Conservation (phyloP, 768 basidiomycete genomes). For the Tylopilus subfusipes region DNA sequence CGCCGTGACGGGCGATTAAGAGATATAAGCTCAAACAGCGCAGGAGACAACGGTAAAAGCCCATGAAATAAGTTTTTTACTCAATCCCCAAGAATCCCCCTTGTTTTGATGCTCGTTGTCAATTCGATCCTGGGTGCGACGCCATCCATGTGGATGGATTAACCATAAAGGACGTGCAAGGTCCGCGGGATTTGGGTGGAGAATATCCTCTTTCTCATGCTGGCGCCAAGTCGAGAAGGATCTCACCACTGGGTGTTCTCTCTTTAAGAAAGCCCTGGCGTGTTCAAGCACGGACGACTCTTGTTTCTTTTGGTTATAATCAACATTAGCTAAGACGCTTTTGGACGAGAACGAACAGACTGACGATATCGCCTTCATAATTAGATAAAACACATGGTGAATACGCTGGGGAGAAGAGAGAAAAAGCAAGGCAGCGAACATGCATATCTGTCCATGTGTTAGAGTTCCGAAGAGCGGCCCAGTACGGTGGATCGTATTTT, state of each 20-base stretch:
- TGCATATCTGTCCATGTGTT: neutral
- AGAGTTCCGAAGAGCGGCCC: neutral
- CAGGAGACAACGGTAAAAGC: neutral
- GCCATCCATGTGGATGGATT: neutral
- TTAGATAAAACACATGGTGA: neutral
- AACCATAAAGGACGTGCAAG: neutral
- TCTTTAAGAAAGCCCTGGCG: neutral
- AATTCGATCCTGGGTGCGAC: neutral
- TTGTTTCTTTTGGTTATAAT: neutral
- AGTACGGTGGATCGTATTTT: neutral
- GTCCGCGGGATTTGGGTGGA: conserved; percentile 6
- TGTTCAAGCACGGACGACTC: neutral
- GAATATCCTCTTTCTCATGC: conserved; percentile 7
- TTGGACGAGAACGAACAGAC: neutral
- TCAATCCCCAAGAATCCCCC: neutral
- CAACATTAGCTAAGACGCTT: neutral
- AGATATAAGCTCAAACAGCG: neutral
- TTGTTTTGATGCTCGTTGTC: neutral
- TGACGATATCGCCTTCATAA: neutral
- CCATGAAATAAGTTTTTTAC: conserved; percentile 1
- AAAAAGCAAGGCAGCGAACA: neutral
- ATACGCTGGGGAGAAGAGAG: neutral
- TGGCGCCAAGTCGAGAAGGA: conserved; percentile 1
- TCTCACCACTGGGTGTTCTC: conserved; percentile 7
- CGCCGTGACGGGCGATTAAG: neutral